Evolutionary conservation across 1,139 yeast species (phyloP), one percentile per base, ranked within the genome.

Genomic region (Hyphopichia pseudoburtonii): DNA sequence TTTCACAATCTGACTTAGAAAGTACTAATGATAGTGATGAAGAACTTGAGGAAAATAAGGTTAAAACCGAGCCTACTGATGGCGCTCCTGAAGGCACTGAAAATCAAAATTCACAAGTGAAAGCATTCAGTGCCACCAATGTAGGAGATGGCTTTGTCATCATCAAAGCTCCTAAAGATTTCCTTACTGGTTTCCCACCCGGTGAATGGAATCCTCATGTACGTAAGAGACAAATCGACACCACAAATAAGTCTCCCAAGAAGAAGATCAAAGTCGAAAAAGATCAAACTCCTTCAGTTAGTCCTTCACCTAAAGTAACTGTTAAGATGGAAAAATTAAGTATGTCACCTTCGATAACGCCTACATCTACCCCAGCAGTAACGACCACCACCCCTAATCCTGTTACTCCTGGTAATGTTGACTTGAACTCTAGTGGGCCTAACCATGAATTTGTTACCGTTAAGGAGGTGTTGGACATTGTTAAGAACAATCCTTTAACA

Each of bases 201-300:
- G 95, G 95, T 15, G 86, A 81, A 34, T 89, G 97, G 96, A 82
- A 83, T 55, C 92, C 96, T 21, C 66, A 66, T 35, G 78, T 77
- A 3, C 72, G 76, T 48, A 75, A 66, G 43, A 57, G 73, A 40
- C 51, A 61, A n/a, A 43, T 57, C 3, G 48, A 57, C 10, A 37
- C 45, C n/a, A 41, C 41, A 12, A 43, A 43, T 4, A 47, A 50
- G 8, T 50, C 64, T 2, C 64, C 74, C 3, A 48, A 54, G 27
- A 79, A 78, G 57, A 74, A 70, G 45, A 51, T 65, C 37, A 74
- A 70, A 48, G 43, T 65, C 29, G 69, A 60, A 14, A 54, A 50
- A 12, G 50, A 45, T 11, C 39, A 36, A 23, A 38, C 41, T 17
- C 48, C 45, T 27, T 28, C 35, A 6, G 42, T 46, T 18, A 32